Evolutionary conservation across 371 early-diverging fungal species (phyloP), one percentile per base, ranked within the genome.

Genomic region (Mortierella polycephala): DNA sequence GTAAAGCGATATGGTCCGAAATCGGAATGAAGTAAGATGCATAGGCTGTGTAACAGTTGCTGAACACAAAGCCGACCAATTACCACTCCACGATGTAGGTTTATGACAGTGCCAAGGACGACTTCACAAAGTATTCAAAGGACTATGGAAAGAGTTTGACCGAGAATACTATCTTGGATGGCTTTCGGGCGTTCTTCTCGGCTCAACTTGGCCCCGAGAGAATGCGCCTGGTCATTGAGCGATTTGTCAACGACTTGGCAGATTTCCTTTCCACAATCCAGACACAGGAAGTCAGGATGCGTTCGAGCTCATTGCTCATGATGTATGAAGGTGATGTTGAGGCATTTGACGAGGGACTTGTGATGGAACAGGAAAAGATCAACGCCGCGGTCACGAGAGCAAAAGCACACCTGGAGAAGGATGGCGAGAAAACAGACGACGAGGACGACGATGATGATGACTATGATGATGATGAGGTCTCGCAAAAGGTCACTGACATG

Each of bases 271-370:
- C 83, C 16, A 80, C 86, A 37, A 60, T 85, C 10, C 64, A 81
- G 40, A 71, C 79, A 10, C 75, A 84, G 1, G 87, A 89, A 14
- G 41, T 91, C 8, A 75, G 89, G 46, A 74, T 94, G 81, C 88
- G 87, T 57, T 83, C 89, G 0, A 85, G 91, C 51, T 93, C 93
- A 9, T 62, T 94, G 6, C 73, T 94, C 44, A 82, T 94, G 70
- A 82, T 93, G 0, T 93, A 91, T 58, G 95, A 94, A 60, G 92
- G 90, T 0, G 91, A 90, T 60, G 79, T 69, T 12, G 76, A 73
- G 12, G 86, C 86, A 4, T 85, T 85, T n/a, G 81, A 87, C 45
- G 68, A 71, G 7, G 85, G 82, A 11, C 53, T 63, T 16, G 13
- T 65, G 44, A n/a, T 60, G 39, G 83, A 83, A 53, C 79, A 75